A percentile compares a stretch with the other conserved stretches of the same genome.
phyloP scores from a whole-genome alignment of 2,329 filamentous ascomycete genomes.

The Botryotinia globosa region DNA sequence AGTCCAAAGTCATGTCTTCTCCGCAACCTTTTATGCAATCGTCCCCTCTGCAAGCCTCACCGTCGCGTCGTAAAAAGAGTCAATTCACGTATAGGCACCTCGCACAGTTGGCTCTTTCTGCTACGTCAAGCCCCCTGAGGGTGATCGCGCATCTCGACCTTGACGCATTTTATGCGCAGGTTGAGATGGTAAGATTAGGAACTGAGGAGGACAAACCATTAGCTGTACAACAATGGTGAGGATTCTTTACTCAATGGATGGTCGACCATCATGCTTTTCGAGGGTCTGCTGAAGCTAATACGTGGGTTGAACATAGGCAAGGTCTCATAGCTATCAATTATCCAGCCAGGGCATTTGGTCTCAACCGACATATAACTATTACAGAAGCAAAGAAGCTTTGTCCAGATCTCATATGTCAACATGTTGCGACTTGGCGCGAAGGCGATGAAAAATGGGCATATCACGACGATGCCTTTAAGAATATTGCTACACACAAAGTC shows the following conservation, averaged over 20 bases:
- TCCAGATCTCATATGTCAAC: constrained; percentile 78
- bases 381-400: constrained; percentile 84
- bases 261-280: not conserved
- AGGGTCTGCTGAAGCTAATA: constrained; percentile 14
- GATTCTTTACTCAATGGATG: not conserved
- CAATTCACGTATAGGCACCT: constrained; percentile 84
- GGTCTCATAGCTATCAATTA: constrained; percentile 97
- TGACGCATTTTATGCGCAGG: constrained; percentile 97
- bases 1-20: constrained; percentile 43
- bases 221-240: constrained; percentile 86
- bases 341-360: constrained; percentile 75
- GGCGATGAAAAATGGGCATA: constrained; percentile 93
- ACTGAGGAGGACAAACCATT: constrained; percentile 73
- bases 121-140: constrained; percentile 72
- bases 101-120: constrained; percentile 68
- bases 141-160: constrained; percentile 91
- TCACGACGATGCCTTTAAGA: constrained; percentile 71
- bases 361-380: constrained; percentile 75
- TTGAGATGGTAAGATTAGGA: constrained; percentile 84
- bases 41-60: constrained; percentile 40
- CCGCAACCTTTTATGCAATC: constrained; percentile 47
- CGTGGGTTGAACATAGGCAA: constrained; percentile 53
- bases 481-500: constrained; percentile 88
- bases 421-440: constrained; percentile 93
- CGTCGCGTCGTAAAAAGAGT: constrained; percentile 48